Base-by-base conservation (phyloP, 2,329 filamentous ascomycete species). In the Teratosphaeria destructans region DNA sequence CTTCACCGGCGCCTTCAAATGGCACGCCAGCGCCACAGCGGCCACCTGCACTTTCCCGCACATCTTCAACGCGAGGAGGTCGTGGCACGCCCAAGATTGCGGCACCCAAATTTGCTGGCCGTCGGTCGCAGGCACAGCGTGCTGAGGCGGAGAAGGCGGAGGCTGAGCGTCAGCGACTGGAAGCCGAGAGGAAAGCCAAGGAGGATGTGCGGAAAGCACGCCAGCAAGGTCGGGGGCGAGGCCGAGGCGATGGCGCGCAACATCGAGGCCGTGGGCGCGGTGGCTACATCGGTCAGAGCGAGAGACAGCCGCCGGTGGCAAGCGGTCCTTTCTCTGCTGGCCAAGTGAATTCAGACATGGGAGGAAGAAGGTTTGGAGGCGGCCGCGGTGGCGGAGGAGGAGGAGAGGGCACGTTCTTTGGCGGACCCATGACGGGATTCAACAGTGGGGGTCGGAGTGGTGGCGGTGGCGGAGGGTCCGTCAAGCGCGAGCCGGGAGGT, bases 91-190 rank as follows among this genome's bases (percentile, higher is more conserved):
- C 43, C 3, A 49, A n/a, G 19, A 23, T 49, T 23, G 43, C 43
- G 3, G 43, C 43, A n/a, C 77, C 77, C 4, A 75, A 73, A 43
- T 77, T 76, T 59, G 74, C 71, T 16, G 76, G 75, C 12, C 71
- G 77, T 57, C 67, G 77, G 58, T 78, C 75, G 61, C 76, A 77
- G 61, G 73, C 75, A 52, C 74, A 75, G 54, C 71, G 77, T 59
- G 76, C 75, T 34, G 75, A 77, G 55, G 67, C 75, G 27, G 74
- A 75, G 59, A 73, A 75, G 43, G 72, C 72, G 53, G 72, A 72
- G 43, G 65, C 70, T 27, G 74, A 74, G 56, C 70, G 75, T 47
- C 73, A 75, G 56, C 66, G 68, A 26, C 71, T 72, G 54, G 71
- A 75, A 58, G 70, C 71, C 26, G 70, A 70, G 10, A 71, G 69